Conservation (phyloP, 169 alveolate genomes). For the Toxoplasma gondii region DNA sequence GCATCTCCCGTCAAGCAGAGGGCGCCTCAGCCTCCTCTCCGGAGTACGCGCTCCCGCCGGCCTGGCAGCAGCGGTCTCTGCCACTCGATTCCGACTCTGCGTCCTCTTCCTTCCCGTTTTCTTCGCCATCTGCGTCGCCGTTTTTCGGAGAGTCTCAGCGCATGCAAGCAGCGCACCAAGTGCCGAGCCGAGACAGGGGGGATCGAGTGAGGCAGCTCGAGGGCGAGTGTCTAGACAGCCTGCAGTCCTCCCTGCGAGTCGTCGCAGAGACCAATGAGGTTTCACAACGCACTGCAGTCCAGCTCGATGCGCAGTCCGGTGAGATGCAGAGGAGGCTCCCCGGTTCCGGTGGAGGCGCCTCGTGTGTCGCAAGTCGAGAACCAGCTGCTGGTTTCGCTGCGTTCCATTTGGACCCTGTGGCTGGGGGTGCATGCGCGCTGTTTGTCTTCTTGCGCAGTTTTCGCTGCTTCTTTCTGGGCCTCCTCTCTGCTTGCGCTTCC, state of each 20-base stretch:
- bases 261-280: slow-evolving; percentile 41
- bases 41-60: not conserved
- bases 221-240: slow-evolving; percentile 17
- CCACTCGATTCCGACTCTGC: not conserved
- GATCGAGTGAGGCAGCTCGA: slow-evolving; percentile 35
- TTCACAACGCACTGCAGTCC: slow-evolving; percentile 36
- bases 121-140: not conserved
- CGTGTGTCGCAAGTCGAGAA: too few species aligned
- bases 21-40: not conserved
- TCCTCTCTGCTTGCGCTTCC: too few species aligned
- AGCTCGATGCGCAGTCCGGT: slow-evolving; percentile 49
- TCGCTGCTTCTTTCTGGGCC: too few species aligned
- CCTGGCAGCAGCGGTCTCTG: not conserved
- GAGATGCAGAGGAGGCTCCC: not conserved
- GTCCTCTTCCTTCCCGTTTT: not conserved
- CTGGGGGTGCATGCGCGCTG: too few species aligned
- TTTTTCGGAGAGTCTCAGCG: not conserved
- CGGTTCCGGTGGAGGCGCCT: too few species aligned
- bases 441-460: too few species aligned
- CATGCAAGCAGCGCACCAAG: slow-evolving; percentile 10
- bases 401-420: too few species aligned
- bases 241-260: not conserved
- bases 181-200: slow-evolving; percentile 15
- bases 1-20: too few species aligned
- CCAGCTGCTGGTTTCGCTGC: too few species aligned